These are phyloP conservation scores for Xylaria curta DNA, from an alignment of 495 filamentous ascomycete genomes.

Conservation along the genomic window DNA sequence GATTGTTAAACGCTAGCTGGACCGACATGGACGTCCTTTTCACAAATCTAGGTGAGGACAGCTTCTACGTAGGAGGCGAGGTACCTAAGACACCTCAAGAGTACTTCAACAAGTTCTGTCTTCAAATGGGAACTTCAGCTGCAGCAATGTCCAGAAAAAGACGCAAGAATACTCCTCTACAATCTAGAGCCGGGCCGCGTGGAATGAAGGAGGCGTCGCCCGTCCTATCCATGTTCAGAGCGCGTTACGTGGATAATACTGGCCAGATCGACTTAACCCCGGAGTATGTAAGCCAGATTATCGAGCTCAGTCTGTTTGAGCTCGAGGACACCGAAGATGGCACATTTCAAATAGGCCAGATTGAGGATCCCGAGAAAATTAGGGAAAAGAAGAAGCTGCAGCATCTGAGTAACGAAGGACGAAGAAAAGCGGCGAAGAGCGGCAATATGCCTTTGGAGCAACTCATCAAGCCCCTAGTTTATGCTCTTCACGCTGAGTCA, in stretches of 20 bases:
- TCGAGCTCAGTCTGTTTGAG: conserved; percentile 36
- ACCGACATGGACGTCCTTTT: conserved; percentile 46
- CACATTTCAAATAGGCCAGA: conserved; percentile 22
- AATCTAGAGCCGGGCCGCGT: conserved; percentile 38
- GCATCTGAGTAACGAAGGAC: conserved; percentile 11
- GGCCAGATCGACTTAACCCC: conserved; percentile 38
- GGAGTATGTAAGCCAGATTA: conserved; percentile 36
- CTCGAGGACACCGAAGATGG: conserved; percentile 26
- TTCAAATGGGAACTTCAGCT: conserved; percentile 46
- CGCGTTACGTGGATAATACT: conserved; percentile 34
- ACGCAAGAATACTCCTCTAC: conserved; percentile 16
- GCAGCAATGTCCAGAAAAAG: conserved; percentile 35
- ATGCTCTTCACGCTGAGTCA: conserved; percentile 38
- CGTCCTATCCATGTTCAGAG: conserved; percentile 41
- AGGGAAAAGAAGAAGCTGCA: conserved; percentile 24
- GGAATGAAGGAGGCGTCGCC: conserved; percentile 34
- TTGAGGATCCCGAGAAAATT: conserved; percentile 23
- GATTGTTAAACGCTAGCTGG: conserved; percentile 37
- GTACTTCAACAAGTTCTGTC: conserved; percentile 44
- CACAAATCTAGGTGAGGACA: conserved; percentile 30
- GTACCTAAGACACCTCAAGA: conserved; percentile 35
- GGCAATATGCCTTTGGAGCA: conserved; percentile 20
- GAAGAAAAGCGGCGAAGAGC: conserved; percentile 12
- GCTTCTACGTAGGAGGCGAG: conserved; percentile 42
- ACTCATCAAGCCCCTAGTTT: conserved; percentile 29